Conservation (phyloP, 148 eudicot genomes). For the Selenicereus undatus region DNA sequence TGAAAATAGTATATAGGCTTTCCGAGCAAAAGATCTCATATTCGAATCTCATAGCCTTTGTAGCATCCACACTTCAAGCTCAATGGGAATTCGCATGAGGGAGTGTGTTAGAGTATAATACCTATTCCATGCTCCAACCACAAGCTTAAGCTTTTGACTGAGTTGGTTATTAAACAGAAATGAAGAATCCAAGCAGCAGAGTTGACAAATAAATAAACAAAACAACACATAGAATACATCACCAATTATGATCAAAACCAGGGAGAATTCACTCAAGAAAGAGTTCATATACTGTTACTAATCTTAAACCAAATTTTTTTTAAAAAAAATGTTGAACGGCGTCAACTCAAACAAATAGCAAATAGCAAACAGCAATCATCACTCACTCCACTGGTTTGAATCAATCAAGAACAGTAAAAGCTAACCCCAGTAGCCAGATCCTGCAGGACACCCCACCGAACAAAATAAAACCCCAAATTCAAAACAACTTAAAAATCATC, state of each 20-base stretch:
- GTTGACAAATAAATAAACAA: background rate
- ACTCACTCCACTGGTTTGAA: constrained; percentile 5
- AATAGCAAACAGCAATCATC: background rate
- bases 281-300: background rate
- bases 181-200: background rate
- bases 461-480: constrained; percentile 4
- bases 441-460: background rate
- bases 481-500: background rate
- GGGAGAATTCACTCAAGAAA: background rate
- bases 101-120: too few relatives aligned
- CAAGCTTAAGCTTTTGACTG: too few relatives aligned
- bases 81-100: too few relatives aligned
- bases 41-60: too few relatives aligned
- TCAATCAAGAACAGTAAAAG: constrained; percentile 9
- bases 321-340: background rate
- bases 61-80: too few relatives aligned
- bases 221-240: background rate
- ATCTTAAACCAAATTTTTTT: background rate
- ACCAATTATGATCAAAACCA: background rate
- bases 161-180: background rate
- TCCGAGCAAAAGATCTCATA: too few relatives aligned
- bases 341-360: background rate
- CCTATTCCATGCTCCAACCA: too few relatives aligned
- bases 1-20: too few relatives aligned
- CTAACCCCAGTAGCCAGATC: constrained; percentile 10